Conservation (phyloP, 176 grass and related monocot genomes). For the Phragmites australis region DNA sequence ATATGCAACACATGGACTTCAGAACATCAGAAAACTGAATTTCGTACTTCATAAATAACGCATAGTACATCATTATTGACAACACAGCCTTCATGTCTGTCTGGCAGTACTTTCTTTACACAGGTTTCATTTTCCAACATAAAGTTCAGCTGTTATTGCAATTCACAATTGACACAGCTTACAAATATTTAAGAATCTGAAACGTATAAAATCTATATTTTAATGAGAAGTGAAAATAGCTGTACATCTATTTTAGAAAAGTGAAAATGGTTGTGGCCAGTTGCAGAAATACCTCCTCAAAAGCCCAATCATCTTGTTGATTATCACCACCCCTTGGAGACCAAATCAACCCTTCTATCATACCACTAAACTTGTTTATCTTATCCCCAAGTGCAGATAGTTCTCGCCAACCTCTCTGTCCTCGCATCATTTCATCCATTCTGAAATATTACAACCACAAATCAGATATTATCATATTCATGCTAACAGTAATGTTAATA, state of each 20-base stretch:
- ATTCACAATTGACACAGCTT: not conserved
- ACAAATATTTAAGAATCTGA: constrained; percentile 16
- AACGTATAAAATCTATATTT: not conserved
- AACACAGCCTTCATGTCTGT: not conserved
- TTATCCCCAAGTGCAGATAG: constrained; percentile 86
- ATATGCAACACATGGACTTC: not conserved
- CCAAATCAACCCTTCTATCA: constrained; percentile 99
- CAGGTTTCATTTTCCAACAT: not conserved
- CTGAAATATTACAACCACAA: constrained; percentile 47
- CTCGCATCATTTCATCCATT: constrained; percentile 99
- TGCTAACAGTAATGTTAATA: not conserved
- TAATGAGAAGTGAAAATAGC: not conserved
- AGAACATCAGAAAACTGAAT: not conserved
- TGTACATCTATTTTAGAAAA: not conserved
- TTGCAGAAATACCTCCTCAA: constrained; percentile 48
- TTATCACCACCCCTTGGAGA: constrained; percentile 65
- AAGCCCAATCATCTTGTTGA: constrained; percentile 71
- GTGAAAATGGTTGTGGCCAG: not conserved
- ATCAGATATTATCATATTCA: constrained; percentile 12
- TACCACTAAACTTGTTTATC: constrained; percentile 91
- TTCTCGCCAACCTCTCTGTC: constrained; percentile 98
- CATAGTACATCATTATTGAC: constrained; percentile 17
- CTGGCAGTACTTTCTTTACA: not conserved
- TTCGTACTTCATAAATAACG: not conserved
- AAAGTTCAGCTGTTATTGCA: not conserved